phyloP scores from a whole-genome alignment of 352 stramenopile species.

The Phytophthora sojae region DNA sequence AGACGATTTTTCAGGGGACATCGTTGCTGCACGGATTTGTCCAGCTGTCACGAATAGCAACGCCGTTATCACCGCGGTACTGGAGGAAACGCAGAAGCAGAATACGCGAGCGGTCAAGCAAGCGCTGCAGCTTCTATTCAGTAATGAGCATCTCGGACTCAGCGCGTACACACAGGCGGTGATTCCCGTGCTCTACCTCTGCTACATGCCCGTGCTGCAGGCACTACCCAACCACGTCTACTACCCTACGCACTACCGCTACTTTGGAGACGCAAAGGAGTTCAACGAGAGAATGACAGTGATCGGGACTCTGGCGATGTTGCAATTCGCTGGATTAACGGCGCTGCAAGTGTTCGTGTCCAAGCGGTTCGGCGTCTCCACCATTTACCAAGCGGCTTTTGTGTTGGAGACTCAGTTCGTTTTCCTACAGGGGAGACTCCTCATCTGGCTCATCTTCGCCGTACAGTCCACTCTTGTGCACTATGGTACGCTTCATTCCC shows the following conservation, averaged over 20 bases:
- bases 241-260: constrained; percentile 38
- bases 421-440: constrained; percentile 46
- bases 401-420: constrained; percentile 48
- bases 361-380: constrained; percentile 31
- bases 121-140: constrained; percentile 47
- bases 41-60: constrained; percentile 5
- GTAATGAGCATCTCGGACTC: constrained; percentile 46
- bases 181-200: constrained; percentile 31
- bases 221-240: constrained; percentile 34
- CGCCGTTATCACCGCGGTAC: constrained; percentile 26
- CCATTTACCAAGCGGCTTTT: constrained; percentile 54
- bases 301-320: constrained; percentile 18
- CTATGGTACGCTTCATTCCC: constrained; percentile 23
- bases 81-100: constrained; percentile 1
- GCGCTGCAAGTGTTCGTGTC: constrained; percentile 34
- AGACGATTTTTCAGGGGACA: too few species aligned
- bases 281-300: constrained; percentile 31
- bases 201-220: constrained; percentile 38
- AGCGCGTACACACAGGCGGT: constrained; percentile 22
- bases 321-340: constrained; percentile 27
- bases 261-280: constrained; percentile 21
- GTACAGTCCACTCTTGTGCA: constrained; percentile 35
- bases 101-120: constrained; percentile 26
- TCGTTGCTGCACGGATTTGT: too few species aligned
- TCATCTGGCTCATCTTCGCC: constrained; percentile 40